Evolutionary conservation across 257 asterid genomes (phyloP), one percentile per base, ranked within the genome.

Genomic region (Coffea eugenioides): DNA sequence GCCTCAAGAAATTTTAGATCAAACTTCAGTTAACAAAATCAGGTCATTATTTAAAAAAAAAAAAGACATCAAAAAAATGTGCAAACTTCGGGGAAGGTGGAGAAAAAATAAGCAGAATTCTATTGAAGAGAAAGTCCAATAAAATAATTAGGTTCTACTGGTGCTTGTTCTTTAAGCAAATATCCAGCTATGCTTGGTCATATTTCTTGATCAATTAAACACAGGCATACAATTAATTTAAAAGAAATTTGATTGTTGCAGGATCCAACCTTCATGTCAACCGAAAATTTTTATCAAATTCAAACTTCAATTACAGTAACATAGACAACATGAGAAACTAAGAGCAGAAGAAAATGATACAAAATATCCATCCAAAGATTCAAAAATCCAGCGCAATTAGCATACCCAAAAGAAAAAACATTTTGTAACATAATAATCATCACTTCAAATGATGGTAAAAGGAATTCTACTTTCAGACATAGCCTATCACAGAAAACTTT

Each of bases 1-100:
- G 88, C 93, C 93, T 89, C 97, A 79, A 87, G 88, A 89, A 84
- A 87, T 80, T 85, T 77, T 88, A 88, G 80, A 89, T 85, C 83
- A 90, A 82, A 81, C 81, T 81, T 75, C 79, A 92, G 87, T 84
- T 86, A 81, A 84, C 80, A 77, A 85, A 81, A 71, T 68, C 46
- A 75, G 81, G 68, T 23, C 13, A 49, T 43, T 62, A 82, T 18
- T 0, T 31, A 49, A 61, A 27, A 65, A 62, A 39, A n/a, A 68
- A 56, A 70, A 3, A 6, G 5, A 21, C 13, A 25, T 43, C 59
- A 9, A 23, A 10, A n/a, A 70, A 51, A 41, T 8, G 5, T 20
- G 36, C 34, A 43, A 70, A 23, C 51, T 3, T 31, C 16, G 52
- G 74, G 65, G 43, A 6, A 20, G 54, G 34, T 1, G 7, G 23